Base-by-base conservation (phyloP, 257 asterid species). In the Fraxinus pennsylvanica region DNA sequence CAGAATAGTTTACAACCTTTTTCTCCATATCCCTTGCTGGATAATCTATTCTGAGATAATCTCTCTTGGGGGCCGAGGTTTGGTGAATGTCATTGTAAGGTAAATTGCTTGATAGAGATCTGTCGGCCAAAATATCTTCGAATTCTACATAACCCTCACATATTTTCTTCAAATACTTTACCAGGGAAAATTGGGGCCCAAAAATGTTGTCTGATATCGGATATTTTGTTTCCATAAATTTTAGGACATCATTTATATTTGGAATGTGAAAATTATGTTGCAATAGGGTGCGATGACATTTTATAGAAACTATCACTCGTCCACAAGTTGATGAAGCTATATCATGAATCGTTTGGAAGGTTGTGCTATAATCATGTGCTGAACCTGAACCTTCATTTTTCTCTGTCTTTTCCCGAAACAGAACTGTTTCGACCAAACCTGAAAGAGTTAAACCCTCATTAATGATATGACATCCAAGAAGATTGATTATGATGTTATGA, bases 271-370 rank as follows among this genome's bases (percentile, higher is more conserved):
- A 33, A 19, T 71, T 65, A 7, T 74, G 29, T 15, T 50, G 81
- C 35, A 21, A 41, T 29, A 22, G 17, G 52, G 71, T 59, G 30
- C 59, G 67, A 43, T 78, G 63, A 78, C 79, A 81, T 4, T 61
- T 61, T 32, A 85, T 73, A 52, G 83, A 81, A 36, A 85, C 54
- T 76, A 29, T 83, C 22, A 83, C 89, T 65, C 78, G 68, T n/a
- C 91, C 91, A 54, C 87, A 77, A 32, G 80, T 32, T 32, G 91
- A 85, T 29, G 91, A 87, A 38, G 86, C 91, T 15, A 87, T 72
- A 72, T 83, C 83, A n/a, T 73, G 79, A 41, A 81, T 77, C 43
- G 63, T 67, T 21, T 77, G 82, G 71, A 21, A 67, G 17, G 30
- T 70, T 9, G 77, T 76, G 50, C 71, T 74, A 50, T 33, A 71